Evolutionary conservation across 257 asterid species (phyloP).

Genomic region (Solanum arcanum): DNA sequence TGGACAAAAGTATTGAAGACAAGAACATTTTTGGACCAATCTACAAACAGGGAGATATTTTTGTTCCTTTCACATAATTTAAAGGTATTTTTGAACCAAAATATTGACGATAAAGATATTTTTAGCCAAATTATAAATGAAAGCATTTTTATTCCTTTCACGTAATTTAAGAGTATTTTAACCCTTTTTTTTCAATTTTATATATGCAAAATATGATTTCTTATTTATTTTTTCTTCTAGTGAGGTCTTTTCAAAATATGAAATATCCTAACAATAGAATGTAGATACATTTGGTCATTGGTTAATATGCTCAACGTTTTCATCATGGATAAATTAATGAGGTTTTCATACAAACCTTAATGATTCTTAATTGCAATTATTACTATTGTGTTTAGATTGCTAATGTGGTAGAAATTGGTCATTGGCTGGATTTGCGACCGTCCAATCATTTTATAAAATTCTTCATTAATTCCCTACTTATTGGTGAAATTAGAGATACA

Average conservation of each 20-base stretch:
- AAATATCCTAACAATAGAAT: not conserved
- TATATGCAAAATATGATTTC: not conserved
- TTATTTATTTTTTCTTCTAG: not conserved
- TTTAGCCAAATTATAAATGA: no score
- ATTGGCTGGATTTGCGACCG: not conserved
- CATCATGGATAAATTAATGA: not conserved
- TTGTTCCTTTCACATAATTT: no score
- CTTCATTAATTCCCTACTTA: not conserved
- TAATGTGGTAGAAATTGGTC: not conserved
- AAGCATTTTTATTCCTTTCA: no score
- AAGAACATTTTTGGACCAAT: no score
- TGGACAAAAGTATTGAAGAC: no score
- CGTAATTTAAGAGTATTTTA: rapidly evolving
- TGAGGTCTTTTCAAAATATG: not conserved
- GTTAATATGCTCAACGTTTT: not conserved
- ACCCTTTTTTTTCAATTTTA: no score
- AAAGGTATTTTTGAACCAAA: no score
- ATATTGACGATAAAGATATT: rapidly evolving
- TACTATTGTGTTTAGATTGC: not conserved
- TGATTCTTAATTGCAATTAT: not conserved
- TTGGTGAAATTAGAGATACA: no score
- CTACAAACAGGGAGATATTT: no score
- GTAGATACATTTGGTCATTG: not conserved
- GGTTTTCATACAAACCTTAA: not conserved
- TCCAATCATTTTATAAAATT: not conserved